These are phyloP conservation scores for Globisporangium ultimum DNA, from an alignment of 352 stramenopile genomes.

Conservation along the genomic window DNA sequence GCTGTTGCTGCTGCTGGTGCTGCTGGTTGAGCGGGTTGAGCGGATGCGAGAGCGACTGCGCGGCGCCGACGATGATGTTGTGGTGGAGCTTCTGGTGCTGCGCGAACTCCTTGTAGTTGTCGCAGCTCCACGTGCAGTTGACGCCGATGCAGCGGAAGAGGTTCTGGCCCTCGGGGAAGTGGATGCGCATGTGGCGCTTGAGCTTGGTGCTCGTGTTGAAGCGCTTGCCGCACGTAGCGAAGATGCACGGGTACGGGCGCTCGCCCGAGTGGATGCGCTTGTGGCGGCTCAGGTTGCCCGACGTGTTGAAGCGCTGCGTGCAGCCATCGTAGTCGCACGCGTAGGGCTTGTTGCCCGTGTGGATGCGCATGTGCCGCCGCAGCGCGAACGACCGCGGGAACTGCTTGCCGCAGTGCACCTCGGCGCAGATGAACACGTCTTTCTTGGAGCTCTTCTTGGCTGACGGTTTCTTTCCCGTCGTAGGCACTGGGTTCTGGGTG, in stretches of 20 bases:
- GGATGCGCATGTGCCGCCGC: constrained; percentile 79
- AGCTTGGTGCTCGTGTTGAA: constrained; percentile 91
- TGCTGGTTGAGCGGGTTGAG: background rate
- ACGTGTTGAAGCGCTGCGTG: constrained; percentile 83
- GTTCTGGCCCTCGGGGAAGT: constrained; percentile 77
- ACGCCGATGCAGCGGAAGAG: constrained; percentile 68
- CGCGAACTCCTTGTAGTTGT: constrained; percentile 86
- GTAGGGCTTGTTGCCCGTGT: constrained; percentile 83
- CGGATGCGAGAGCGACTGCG: constrained; percentile 14
- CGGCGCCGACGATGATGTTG: constrained; percentile 60
- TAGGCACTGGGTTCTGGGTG: background rate
- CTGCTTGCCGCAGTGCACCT: constrained; percentile 80
- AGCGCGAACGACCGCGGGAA: constrained; percentile 84
- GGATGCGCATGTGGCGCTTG: constrained; percentile 85
- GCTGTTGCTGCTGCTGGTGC: background rate
- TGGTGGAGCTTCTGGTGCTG: constrained; percentile 76
- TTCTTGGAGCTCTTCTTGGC: constrained; percentile 37
- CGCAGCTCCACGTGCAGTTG: constrained; percentile 56
- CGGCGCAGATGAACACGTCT: constrained; percentile 64
- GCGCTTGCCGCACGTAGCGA: constrained; percentile 72
- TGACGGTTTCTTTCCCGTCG: constrained; percentile 22
- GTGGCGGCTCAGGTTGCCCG: constrained; percentile 82
- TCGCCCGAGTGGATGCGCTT: constrained; percentile 87
- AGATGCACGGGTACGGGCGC: constrained; percentile 77
- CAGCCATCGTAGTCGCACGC: constrained; percentile 75